Conservation (phyloP, 352 stramenopile species). For the Phytophthora melonis region DNA sequence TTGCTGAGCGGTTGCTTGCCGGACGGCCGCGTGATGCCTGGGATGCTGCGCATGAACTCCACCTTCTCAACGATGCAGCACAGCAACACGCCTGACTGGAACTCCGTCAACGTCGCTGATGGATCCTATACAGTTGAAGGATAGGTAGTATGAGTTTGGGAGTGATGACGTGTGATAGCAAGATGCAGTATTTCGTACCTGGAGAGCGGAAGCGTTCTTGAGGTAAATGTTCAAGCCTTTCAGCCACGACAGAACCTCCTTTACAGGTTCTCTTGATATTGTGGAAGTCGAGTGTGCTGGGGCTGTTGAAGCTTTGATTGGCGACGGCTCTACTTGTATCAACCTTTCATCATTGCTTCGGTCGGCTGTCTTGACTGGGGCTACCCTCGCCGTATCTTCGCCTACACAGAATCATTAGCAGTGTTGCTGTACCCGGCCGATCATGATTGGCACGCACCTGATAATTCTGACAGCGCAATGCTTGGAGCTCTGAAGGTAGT, state of each 20-base stretch:
- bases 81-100: constrained; percentile 68
- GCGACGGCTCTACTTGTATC: neutral
- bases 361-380: neutral
- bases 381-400: neutral
- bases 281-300: neutral
- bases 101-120: constrained; percentile 45
- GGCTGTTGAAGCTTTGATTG: neutral
- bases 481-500: neutral
- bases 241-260: constrained; percentile 52
- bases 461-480: constrained; percentile 22
- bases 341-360: neutral
- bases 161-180: neutral
- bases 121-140: constrained; percentile 33
- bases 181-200: constrained; percentile 33
- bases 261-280: constrained; percentile 6
- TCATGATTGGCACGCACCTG: constrained; percentile 4
- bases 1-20: constrained; percentile 45
- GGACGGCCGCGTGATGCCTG: constrained; percentile 48
- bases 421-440: neutral
- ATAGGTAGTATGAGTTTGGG: neutral
- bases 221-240: constrained; percentile 47
- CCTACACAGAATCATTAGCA: neutral
- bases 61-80: constrained; percentile 76
- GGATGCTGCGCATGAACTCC: constrained; percentile 71
- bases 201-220: constrained; percentile 33